Evolutionary conservation across 495 filamentous ascomycete species (phyloP), one percentile per base, ranked within the genome.

Genomic region (Penicillium fimorum): DNA sequence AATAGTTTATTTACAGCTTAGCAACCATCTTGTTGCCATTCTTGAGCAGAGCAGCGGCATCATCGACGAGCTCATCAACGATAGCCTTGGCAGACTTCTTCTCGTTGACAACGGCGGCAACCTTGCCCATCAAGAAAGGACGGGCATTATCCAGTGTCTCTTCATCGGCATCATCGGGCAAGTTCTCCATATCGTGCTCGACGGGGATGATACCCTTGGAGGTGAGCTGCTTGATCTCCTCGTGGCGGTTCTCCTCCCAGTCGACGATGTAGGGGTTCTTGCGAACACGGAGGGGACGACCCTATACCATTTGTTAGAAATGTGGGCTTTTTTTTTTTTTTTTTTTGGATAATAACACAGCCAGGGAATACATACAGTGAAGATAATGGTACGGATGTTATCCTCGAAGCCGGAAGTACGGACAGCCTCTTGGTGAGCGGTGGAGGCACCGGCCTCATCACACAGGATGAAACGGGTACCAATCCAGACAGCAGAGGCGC

Each of bases 61-160:
- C 92, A n/a, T 70, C 70, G 49, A 97, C 86, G 66, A 98, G 88
- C 76, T 98, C 94, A 67, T 98, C 93, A 45, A 98, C 88, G 60
- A 98, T 91, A 4, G 70, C 88, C 84, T 94, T 96, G 55, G 94
- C 94, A 40, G 83, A 71, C 84, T 95, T 95, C 82, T 87, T 89
- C 74, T 97, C 91, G 64, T 92, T 92, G 47, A 92, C 88, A 8
- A 97, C 90, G 24, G 94, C 92, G 22, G 94, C 87, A 37, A 91
- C 94, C 79, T 97, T 94, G 64, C 94, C 94, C 93, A 98, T 97
- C 61, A 98, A 69, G 80, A 84, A 96, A 13, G 94, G 94, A 29
- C 91, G 84, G 59, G 91, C 92, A 68, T 90, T 90, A 66, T 97
- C 94, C 78, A 98, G 84, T 27, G 86, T 84, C 33, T 97, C 91